Percentiles rank a stretch among this genome's conserved stretches.
These are phyloP conservation scores for Xylaria sp. DNA, from an alignment of 2,329 filamentous ascomycete species.

Conservation along the genomic window DNA sequence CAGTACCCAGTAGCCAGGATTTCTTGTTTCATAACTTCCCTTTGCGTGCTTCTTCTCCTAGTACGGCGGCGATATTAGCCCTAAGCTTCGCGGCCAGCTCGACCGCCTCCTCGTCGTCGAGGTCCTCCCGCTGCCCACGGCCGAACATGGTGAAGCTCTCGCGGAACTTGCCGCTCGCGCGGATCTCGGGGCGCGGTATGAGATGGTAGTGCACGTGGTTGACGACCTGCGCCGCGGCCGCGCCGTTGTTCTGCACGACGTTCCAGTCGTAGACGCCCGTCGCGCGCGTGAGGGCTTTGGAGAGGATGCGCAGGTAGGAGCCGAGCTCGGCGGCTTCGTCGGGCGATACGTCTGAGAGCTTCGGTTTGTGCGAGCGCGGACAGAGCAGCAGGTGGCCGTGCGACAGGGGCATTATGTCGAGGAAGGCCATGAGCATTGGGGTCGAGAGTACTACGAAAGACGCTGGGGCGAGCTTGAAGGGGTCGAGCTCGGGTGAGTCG, in stretches of 20 bases:
- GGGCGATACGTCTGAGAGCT: conserved; percentile 76
- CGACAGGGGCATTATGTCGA: conserved; percentile 92
- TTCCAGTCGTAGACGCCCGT: conserved; percentile 89
- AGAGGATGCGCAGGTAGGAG: conserved; percentile 75
- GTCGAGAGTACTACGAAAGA: conserved; percentile 81
- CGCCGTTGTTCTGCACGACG: conserved; percentile 94
- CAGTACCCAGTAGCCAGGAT: conserved; percentile 7
- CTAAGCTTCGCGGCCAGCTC: conserved; percentile 68
- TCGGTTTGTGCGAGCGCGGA: conserved; percentile 79
- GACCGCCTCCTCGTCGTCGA: conserved; percentile 79
- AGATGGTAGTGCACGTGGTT: conserved; percentile 95
- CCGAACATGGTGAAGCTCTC: conserved; percentile 88
- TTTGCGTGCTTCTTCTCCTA: conserved; percentile 57
- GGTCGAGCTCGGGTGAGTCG: conserved; percentile 48
- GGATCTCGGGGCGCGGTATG: conserved; percentile 82
- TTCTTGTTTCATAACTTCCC: conserved; percentile 47
- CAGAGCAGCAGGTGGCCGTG: conserved; percentile 85
- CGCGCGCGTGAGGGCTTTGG: conserved; percentile 73
- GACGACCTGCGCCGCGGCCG: conserved; percentile 89
- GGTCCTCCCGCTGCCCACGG: conserved; percentile 74
- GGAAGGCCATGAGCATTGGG: conserved; percentile 81
- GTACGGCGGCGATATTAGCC: conserved; percentile 59
- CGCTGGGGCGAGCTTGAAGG: conserved; percentile 49
- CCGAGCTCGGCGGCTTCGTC: conserved; percentile 75
- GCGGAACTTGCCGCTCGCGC: conserved; percentile 62